Evolutionary conservation across 176 grass and related monocot species (phyloP), one percentile per base, ranked within the genome.

Genomic region (Saccharum officinarum): DNA sequence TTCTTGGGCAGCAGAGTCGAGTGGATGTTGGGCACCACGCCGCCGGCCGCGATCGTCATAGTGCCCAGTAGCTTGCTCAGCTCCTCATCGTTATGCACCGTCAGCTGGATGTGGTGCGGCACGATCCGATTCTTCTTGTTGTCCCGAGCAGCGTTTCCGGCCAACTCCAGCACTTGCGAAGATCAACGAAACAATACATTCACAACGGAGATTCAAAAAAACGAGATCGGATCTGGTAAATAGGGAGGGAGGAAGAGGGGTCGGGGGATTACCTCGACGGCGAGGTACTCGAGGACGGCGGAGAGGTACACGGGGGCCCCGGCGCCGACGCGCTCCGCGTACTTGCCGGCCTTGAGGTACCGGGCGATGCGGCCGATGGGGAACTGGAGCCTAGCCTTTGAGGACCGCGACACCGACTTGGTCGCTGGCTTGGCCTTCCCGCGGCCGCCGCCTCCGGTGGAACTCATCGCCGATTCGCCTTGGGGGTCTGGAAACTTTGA

Each of bases 291-390:
- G 23, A 98, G 95, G 61, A 98, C 95, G 2, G 95, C 89, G 30
- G 95, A 92, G 41, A 98, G 92, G 88, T 98, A 98, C 6, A 98
- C 95, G 36, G 95, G 95, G 7, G 95, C 96, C 9, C 96, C 96
- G 73, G 91, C 93, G 42, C 91, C 96, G 16, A 98, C 96, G 52
- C 93, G 91, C 89, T 98, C 93, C 1, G 96, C 96, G 60, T 98
- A 98, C 91, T 95, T 98, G 47, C 93, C 93, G 47, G 89, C 87
- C 91, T 98, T 98, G 52, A 98, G 85, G 82, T 93, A 98, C 5
- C 92, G 84, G 0, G 92, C 95, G 38, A 98, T 95, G 52, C 92
- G 81, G 39, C 95, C 95, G 37, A 98, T 92, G 18, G 95, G 95
- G 77, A 98, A 98, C 83, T 98, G 92, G 31, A 98, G 91, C 1